Percentiles rank a stretch among this genome's conserved stretches.
phyloP scores from a whole-genome alignment of 306 rosid genomes.

The Inga leiocalycina region DNA sequence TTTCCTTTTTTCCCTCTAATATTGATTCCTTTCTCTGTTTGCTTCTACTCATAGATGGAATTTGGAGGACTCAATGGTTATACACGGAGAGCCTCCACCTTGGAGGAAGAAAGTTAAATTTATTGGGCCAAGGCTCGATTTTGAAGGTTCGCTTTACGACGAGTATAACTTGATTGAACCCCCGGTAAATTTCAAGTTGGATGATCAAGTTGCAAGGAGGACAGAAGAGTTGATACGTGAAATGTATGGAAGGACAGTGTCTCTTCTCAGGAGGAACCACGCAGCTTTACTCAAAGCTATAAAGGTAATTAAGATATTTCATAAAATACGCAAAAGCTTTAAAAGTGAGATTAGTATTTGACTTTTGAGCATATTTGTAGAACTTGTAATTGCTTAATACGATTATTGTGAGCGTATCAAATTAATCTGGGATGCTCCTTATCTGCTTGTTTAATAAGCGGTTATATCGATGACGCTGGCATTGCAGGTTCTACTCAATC shows the following conservation, averaged over 20 bases:
- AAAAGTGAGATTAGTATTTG: background rate
- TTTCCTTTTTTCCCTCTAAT: conserved; percentile 15
- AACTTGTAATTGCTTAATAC: too few species aligned
- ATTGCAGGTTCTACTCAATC: conserved; percentile 80
- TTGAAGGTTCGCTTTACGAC: conserved; percentile 90
- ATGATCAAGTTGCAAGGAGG: conserved; percentile 76
- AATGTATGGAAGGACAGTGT: conserved; percentile 67
- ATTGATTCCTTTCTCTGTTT: conserved; percentile 24
- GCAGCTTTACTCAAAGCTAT: conserved; percentile 84
- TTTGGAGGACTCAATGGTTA: conserved; percentile 89
- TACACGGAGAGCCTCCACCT: conserved; percentile 96
- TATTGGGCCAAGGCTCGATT: conserved; percentile 92
- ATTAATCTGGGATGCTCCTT: conserved; percentile 12
- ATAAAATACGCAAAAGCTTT: background rate
- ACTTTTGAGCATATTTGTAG: conserved; percentile 3
- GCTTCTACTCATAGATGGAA: conserved; percentile 69
- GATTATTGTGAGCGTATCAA: background rate
- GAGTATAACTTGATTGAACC: conserved; percentile 73
- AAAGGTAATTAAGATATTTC: conserved; percentile 53
- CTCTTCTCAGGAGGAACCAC: conserved; percentile 79
- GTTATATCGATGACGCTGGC: conserved; percentile 22
- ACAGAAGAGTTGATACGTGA: conserved; percentile 68
- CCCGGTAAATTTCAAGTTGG: conserved; percentile 85
- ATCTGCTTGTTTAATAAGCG: conserved; percentile 6
- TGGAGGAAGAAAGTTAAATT: conserved; percentile 79